Evolutionary conservation across 2,329 filamentous ascomycete genomes (phyloP), one percentile per base, ranked within the genome.

Genomic region (Sphaerostilbella broomeana): DNA sequence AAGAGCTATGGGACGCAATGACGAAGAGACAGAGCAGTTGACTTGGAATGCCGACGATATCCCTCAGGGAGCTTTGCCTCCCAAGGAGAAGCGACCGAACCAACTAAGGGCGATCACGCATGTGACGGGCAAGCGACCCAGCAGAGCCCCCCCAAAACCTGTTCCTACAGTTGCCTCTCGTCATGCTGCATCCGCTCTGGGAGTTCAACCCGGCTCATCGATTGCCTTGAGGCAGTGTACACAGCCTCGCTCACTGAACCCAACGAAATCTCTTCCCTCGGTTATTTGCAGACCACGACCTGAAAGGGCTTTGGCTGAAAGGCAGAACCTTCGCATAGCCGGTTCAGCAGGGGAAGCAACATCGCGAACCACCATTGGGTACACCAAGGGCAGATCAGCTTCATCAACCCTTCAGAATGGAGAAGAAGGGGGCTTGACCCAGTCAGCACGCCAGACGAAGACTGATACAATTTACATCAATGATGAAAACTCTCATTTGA

Each of bases 291-390:
- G 19, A 28, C 11, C n/a, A 24, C 8, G 4, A 20, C 15, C 13
- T 18, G 26, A 24, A 24, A 16, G 15, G 4, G 18, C 11, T 24
- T 8, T 12, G n/a, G 11, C 35, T 30, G 26, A 19, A 18, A 21
- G 18, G 8, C 15, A 19, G 62, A 67, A 6, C 73, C 72, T 44
- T 57, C 62, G 24, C 22, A n/a, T 24, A 17, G 24, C 12, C 11
- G 15, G 15, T 47, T 72, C 72, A 7, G 69, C 74, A 9, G 81
- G 83, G 1, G 72, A 76, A 16, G 76, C 75, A 5, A 79, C 79
- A 5, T 94, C 88, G 2, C 78, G 81, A 47, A 89, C 79, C 40
- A 95, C 88, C 0, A 73, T 95, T 28, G 89, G 89, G 12, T 95
- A 94, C 57, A 85, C 77, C 40, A 86, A 84, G 58, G 88, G 89